phyloP scores from a whole-genome alignment of 2,329 filamentous ascomycete genomes.

The Phyllosticta citribraziliensis region DNA sequence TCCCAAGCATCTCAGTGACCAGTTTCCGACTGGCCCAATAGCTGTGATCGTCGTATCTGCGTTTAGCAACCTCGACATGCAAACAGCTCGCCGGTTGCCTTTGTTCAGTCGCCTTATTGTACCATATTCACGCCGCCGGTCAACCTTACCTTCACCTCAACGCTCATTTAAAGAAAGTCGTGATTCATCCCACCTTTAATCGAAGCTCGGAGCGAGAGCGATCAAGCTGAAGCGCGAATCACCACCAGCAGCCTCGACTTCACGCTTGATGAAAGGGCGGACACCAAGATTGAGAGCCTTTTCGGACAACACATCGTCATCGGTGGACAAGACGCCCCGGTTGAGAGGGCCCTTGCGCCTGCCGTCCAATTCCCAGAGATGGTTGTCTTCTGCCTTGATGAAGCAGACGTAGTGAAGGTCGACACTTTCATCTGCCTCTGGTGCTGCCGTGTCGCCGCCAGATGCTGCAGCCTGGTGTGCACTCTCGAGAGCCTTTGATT shows the following conservation, averaged over 20 bases:
- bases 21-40: not conserved
- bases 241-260: conserved; percentile 44
- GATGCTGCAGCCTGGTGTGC: conserved; percentile 72
- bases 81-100: not conserved
- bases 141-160: no score
- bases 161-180: not conserved
- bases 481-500: conserved; percentile 61
- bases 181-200: conserved; percentile 28
- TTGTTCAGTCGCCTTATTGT: not conserved
- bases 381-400: conserved; percentile 61
- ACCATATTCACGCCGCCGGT: not conserved
- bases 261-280: conserved; percentile 48
- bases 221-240: conserved; percentile 56
- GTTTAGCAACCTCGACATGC: not conserved
- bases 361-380: conserved; percentile 75
- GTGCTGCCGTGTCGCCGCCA: conserved; percentile 68
- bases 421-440: conserved; percentile 67
- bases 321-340: conserved; percentile 36
- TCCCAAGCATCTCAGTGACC: not conserved
- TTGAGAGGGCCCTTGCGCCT: conserved; percentile 62
- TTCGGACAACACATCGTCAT: conserved; percentile 50
- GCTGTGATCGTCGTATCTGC: not conserved
- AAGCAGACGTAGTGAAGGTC: conserved; percentile 96
- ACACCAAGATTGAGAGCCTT: conserved; percentile 65
- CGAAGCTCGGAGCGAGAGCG: conserved; percentile 47